Evolutionary conservation across 495 filamentous ascomycete genomes (phyloP).

Genomic region (Tuber brumale): DNA sequence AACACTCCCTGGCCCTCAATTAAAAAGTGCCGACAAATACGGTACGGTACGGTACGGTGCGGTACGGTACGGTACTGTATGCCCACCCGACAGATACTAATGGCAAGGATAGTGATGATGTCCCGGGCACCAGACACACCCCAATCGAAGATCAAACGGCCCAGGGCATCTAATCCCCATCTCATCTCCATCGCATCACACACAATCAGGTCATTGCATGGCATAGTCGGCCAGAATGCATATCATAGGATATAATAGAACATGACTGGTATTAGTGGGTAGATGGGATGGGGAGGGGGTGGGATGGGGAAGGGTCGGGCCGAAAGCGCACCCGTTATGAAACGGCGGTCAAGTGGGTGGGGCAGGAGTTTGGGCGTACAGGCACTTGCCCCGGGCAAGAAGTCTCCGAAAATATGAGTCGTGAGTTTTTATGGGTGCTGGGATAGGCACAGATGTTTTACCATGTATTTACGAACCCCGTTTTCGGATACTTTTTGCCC

Average conservation of each 20-base stretch:
- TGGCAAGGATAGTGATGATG: neutral
- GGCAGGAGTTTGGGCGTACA: neutral
- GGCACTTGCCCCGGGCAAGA: too few relatives aligned
- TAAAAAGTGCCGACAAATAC: neutral
- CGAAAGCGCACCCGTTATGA: neutral
- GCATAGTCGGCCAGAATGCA: neutral
- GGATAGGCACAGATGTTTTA: too few relatives aligned
- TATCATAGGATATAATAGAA: neutral
- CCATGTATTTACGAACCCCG: too few relatives aligned
- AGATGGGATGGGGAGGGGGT: neutral
- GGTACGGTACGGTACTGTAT: neutral
- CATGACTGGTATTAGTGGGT: neutral
- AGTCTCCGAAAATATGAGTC: too few relatives aligned
- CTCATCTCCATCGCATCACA: neutral
- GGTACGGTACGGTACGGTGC: too few relatives aligned
- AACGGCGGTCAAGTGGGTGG: neutral
- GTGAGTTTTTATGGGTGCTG: too few relatives aligned
- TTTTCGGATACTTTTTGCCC: neutral
- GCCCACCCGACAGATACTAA: neutral
- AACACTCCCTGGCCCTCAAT: neutral
- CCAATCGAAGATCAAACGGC: neutral
- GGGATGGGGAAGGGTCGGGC: neutral
- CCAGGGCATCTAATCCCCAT: neutral
- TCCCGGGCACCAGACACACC: neutral
- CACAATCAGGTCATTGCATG: neutral